Conservation (phyloP, 2,329 filamentous ascomycete species). For the Aspergillus brunneoviolaceus region DNA sequence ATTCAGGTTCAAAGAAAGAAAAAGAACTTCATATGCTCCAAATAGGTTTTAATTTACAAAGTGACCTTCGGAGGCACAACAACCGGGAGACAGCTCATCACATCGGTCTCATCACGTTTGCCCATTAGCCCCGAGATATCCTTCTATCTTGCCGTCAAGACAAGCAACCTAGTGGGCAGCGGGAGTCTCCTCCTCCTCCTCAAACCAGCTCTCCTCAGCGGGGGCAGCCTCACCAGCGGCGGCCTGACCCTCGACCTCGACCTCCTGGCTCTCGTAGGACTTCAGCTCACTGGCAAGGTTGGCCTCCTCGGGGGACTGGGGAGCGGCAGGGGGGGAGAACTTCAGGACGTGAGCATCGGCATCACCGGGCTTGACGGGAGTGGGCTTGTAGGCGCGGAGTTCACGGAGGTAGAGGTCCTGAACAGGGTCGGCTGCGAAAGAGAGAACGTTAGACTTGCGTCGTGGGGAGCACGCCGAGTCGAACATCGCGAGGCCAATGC, state of each 20-base stretch:
- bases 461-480: neutral
- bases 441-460: conserved; percentile 17
- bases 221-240: conserved; percentile 61
- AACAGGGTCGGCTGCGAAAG: conserved; percentile 78
- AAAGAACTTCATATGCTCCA: conserved; percentile 26
- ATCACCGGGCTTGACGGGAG: conserved; percentile 79
- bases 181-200: conserved; percentile 62
- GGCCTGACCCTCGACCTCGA: conserved; percentile 90
- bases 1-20: conserved; percentile 9
- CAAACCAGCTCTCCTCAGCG: conserved; percentile 74
- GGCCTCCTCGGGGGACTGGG: conserved; percentile 86
- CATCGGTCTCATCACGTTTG: conserved; percentile 28
- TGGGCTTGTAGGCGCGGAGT: conserved; percentile 90
- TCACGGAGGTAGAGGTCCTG: conserved; percentile 97
- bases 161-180: conserved; percentile 43
- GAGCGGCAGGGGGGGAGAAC: conserved; percentile 77
- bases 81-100: conserved; percentile 15
- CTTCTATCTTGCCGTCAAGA: conserved; percentile 27
- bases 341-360: conserved; percentile 87
- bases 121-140: conserved; percentile 28
- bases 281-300: conserved; percentile 89
- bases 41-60: conserved; percentile 32
- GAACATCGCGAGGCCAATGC: neutral
- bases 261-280: conserved; percentile 89
- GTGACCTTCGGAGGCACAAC: conserved; percentile 19